These are phyloP conservation scores for Amaranthus hypochondriacus DNA, from an alignment of 148 eudicot species.

Conservation along the genomic window DNA sequence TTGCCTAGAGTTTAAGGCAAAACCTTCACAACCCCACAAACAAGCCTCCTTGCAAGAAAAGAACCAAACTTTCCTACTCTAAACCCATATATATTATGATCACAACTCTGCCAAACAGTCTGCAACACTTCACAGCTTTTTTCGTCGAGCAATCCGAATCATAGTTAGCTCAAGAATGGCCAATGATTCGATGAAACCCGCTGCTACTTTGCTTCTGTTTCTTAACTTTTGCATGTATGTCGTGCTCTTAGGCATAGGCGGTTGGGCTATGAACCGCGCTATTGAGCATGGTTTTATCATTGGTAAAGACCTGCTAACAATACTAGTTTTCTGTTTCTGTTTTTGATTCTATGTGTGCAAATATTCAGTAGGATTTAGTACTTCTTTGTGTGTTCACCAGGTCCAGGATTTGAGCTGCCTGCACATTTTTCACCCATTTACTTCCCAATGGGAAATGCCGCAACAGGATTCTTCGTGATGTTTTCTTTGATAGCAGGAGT, in stretches of 20 bases:
- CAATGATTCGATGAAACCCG: conserved; percentile 40
- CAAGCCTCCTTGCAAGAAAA: conserved; percentile 53
- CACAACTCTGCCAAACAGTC: conserved; percentile 12
- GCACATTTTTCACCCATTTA: conserved; percentile 87
- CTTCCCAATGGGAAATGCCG: conserved; percentile 95
- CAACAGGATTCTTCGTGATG: conserved; percentile 79
- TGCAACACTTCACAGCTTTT: conserved; percentile 9
- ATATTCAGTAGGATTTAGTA: too few species aligned
- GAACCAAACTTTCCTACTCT: conserved; percentile 29
- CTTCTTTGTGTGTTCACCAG: conserved; percentile 25
- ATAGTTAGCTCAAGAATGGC: conserved; percentile 35
- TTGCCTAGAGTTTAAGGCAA: conserved; percentile 47
- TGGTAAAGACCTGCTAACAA: conserved; percentile 34
- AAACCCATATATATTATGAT: conserved; percentile 13
- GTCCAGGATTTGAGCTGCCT: conserved; percentile 62
- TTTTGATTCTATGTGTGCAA: not conserved
- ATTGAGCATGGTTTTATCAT: conserved; percentile 76
- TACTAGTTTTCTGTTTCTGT: not conserved
- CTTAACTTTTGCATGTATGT: conserved; percentile 91
- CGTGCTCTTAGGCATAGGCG: conserved; percentile 62
- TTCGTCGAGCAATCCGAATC: not conserved
- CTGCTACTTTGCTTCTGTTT: conserved; percentile 47
- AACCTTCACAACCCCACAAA: conserved; percentile 46
- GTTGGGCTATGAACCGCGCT: conserved; percentile 67
- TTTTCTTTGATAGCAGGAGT: conserved; percentile 81